Conservation (phyloP, 805 yeast genomes). For the Vanderwaltozyma tropicalis region DNA sequence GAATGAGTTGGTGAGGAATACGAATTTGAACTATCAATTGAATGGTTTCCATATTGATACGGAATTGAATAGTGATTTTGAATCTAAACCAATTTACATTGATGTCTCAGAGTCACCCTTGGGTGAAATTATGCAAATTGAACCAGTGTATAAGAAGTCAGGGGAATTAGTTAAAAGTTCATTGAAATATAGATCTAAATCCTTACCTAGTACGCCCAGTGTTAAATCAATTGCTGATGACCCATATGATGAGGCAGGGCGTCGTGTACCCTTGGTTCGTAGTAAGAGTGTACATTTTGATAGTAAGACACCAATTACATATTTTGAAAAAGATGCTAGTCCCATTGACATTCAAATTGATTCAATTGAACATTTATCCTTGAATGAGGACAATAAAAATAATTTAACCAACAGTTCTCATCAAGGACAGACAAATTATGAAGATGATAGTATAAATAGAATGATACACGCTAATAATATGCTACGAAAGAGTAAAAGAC, state of each 20-base stretch:
- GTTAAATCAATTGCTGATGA: background rate
- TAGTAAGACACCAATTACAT: slow-evolving; percentile 56
- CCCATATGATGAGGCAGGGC: background rate
- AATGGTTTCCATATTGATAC: background rate
- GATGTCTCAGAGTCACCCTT: background rate
- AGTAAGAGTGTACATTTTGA: slow-evolving; percentile 79
- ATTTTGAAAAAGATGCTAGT: slow-evolving; percentile 62
- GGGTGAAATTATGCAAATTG: background rate
- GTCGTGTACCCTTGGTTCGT: slow-evolving; percentile 31
- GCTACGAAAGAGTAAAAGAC: slow-evolving; percentile 1
- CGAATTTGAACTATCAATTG: slow-evolving; percentile 19
- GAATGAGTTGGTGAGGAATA: slow-evolving; percentile 22
- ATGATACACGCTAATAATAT: background rate
- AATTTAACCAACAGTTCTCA: background rate
- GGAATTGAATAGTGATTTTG: background rate
- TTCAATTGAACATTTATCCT: background rate
- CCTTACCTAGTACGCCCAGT: slow-evolving; percentile 31
- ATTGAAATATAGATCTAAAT: slow-evolving; percentile 29
- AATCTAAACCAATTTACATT: background rate
- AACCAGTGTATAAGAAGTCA: slow-evolving; percentile 54
- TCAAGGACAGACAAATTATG: background rate
- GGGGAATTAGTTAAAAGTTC: slow-evolving; percentile 57
- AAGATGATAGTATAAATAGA: background rate
- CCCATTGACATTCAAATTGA: slow-evolving; percentile 1
- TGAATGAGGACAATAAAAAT: slow-evolving; percentile 1